phyloP scores from a whole-genome alignment of 306 rosid species.

The Macrotyloma uniflorum region DNA sequence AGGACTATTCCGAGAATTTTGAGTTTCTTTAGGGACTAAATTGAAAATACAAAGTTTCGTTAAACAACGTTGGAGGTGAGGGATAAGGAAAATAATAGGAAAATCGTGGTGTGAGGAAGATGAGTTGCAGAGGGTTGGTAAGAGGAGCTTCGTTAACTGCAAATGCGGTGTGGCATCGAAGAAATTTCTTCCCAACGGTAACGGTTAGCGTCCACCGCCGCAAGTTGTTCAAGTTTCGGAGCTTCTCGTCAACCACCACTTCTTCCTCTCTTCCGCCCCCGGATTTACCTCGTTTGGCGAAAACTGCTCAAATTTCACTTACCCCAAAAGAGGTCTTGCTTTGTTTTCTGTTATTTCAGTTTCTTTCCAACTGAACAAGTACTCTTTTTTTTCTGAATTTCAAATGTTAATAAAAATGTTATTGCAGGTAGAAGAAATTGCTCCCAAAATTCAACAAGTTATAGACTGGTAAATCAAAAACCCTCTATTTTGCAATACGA shows the following conservation, averaged over 20 bases:
- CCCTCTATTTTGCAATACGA: neutral
- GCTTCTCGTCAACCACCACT: slow-evolving; percentile 36
- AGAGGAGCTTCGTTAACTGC: slow-evolving; percentile 38
- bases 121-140: slow-evolving; percentile 33
- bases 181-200: slow-evolving; percentile 1
- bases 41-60: neutral
- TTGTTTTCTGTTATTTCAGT: neutral
- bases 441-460: slow-evolving; percentile 79
- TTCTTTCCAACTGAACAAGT: neutral
- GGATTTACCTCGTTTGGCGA: slow-evolving; percentile 68
- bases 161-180: slow-evolving; percentile 15
- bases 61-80: neutral
- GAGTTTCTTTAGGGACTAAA: slow-evolving; percentile 29
- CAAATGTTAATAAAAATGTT: neutral
- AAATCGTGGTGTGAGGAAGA: neutral
- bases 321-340: slow-evolving; percentile 61
- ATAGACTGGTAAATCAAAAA: slow-evolving; percentile 63
- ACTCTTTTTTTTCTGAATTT: neutral
- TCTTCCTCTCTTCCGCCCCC: slow-evolving; percentile 66
- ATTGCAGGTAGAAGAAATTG: slow-evolving; percentile 69
- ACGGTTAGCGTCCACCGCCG: slow-evolving; percentile 4
- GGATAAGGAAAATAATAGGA: slow-evolving; percentile 18
- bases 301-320: slow-evolving; percentile 79
- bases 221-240: slow-evolving; percentile 34
- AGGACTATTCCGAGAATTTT: neutral